Percentiles rank a stretch among this genome's conserved stretches.
Evolutionary conservation across 805 yeast genomes (phyloP).

Genomic region (Saccharomycopsis schoenii): DNA sequence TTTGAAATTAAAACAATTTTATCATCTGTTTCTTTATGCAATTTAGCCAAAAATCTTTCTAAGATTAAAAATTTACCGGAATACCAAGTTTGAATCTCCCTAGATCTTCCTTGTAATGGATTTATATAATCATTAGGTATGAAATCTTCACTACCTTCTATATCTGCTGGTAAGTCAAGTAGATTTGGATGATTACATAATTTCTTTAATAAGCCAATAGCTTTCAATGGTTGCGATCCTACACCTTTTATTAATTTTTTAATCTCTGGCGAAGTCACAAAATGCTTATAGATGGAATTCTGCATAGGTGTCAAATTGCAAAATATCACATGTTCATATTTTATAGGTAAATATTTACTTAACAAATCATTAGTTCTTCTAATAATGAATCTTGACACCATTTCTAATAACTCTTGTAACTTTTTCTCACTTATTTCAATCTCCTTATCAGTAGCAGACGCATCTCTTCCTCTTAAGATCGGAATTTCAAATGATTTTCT

Average conservation of each 20-base stretch:
- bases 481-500: conserved; percentile 73
- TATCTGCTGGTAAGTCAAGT: conserved; percentile 62
- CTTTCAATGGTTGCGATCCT: conserved; percentile 78
- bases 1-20: conserved; percentile 92
- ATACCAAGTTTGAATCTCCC: conserved; percentile 67
- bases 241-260: conserved; percentile 52
- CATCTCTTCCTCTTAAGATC: conserved; percentile 81
- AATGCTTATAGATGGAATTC: conserved; percentile 54
- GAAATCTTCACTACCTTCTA: conserved; percentile 54
- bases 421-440: conserved; percentile 58
- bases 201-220: conserved; percentile 81
- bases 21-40: conserved; percentile 76
- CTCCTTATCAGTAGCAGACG: conserved; percentile 77
- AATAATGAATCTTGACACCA: conserved; percentile 85
- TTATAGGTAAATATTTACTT: conserved; percentile 88
- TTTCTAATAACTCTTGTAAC: conserved; percentile 54
- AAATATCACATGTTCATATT: conserved; percentile 95
- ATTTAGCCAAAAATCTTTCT: conserved; percentile 73
- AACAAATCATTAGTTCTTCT: conserved; percentile 92
- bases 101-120: conserved; percentile 44
- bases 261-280: conserved; percentile 72
- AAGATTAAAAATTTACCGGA: conserved; percentile 83
- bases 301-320: conserved; percentile 78
- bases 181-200: conserved; percentile 92
- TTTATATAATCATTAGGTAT: conserved; percentile 68